Conservation (phyloP, 2,329 filamentous ascomycete genomes). For the Colletotrichum endophyticum region DNA sequence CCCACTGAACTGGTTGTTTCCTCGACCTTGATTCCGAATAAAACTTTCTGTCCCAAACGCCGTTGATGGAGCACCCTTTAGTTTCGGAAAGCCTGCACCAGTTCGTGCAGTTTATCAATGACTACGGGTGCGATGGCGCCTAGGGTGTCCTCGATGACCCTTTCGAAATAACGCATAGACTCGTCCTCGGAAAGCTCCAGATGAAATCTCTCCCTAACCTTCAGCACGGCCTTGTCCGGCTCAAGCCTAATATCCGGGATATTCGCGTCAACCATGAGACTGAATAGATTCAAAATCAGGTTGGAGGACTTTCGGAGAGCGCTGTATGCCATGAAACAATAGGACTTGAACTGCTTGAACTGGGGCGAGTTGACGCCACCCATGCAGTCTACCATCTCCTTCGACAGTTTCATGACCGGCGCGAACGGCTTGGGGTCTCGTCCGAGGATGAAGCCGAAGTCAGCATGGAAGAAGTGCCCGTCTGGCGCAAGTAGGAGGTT, state of each 20-base stretch:
- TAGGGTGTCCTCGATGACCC: conserved; percentile 88
- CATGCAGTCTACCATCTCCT: conserved; percentile 99
- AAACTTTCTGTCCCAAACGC: neutral
- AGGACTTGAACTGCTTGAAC: conserved; percentile 90
- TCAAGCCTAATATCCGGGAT: conserved; percentile 94
- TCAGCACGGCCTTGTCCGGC: conserved; percentile 91
- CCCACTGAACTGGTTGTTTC: neutral
- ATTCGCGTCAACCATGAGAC: conserved; percentile 96
- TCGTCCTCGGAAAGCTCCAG: conserved; percentile 92
- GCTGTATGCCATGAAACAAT: conserved; percentile 94
- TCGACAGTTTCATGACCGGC: conserved; percentile 94
- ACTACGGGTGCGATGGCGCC: conserved; percentile 91
- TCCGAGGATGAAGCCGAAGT: conserved; percentile 97
- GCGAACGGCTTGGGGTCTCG: conserved; percentile 97
- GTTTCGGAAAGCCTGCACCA: conserved; percentile 81
- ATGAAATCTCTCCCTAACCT: conserved; percentile 94
- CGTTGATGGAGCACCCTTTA: neutral
- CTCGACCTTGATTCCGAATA: neutral
- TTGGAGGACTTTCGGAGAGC: conserved; percentile 89
- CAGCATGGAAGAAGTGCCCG: conserved; percentile 96
- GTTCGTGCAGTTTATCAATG: conserved; percentile 92
- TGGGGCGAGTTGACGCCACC: conserved; percentile 82
- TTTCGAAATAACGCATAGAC: conserved; percentile 85
- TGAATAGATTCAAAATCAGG: conserved; percentile 92
- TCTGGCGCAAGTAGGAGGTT: conserved; percentile 91